These are phyloP conservation scores for Podosphaera aphanis DNA, from an alignment of 2,329 filamentous ascomycete genomes.

Conservation along the genomic window DNA sequence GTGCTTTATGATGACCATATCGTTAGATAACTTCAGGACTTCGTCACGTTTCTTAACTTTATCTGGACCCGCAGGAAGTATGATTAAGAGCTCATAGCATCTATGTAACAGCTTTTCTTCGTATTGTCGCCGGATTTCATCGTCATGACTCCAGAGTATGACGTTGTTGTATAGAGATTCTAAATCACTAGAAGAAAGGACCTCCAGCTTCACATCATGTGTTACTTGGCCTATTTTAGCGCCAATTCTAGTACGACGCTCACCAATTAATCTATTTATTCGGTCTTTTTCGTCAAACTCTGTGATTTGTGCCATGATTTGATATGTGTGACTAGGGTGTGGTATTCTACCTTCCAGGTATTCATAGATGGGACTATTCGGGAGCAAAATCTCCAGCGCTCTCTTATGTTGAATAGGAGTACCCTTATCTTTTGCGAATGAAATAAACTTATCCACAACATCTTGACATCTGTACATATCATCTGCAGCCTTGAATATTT, in stretches of 20 bases:
- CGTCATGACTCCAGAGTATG: slow-evolving; percentile 76
- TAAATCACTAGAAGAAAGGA: slow-evolving; percentile 52
- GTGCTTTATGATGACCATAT: slow-evolving; percentile 92
- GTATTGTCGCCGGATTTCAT: slow-evolving; percentile 59
- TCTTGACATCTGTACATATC: slow-evolving; percentile 39
- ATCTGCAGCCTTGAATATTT: slow-evolving; percentile 45
- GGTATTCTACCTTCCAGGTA: slow-evolving; percentile 66
- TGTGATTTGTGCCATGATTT: slow-evolving; percentile 57
- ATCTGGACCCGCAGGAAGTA: slow-evolving; percentile 35
- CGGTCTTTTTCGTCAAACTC: slow-evolving; percentile 72
- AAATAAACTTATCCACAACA: slow-evolving; percentile 57
- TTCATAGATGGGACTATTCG: slow-evolving; percentile 57
- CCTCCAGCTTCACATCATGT: slow-evolving; percentile 65
- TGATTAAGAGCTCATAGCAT: slow-evolving; percentile 54
- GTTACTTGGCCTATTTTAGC: slow-evolving; percentile 68
- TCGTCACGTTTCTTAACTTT: slow-evolving; percentile 50
- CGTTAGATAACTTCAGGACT: slow-evolving; percentile 55
- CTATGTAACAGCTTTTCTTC: slow-evolving; percentile 77
- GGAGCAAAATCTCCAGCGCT: slow-evolving; percentile 54
- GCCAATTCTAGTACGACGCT: slow-evolving; percentile 68
- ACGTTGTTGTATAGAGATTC: slow-evolving; percentile 60
- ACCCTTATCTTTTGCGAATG: slow-evolving; percentile 49
- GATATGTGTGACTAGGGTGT: slow-evolving; percentile 59
- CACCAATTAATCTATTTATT: slow-evolving; percentile 75
- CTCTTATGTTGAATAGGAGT: slow-evolving; percentile 50